Evolutionary conservation across 495 filamentous ascomycete genomes (phyloP).

Genomic region (Xylaria flabelliformis): DNA sequence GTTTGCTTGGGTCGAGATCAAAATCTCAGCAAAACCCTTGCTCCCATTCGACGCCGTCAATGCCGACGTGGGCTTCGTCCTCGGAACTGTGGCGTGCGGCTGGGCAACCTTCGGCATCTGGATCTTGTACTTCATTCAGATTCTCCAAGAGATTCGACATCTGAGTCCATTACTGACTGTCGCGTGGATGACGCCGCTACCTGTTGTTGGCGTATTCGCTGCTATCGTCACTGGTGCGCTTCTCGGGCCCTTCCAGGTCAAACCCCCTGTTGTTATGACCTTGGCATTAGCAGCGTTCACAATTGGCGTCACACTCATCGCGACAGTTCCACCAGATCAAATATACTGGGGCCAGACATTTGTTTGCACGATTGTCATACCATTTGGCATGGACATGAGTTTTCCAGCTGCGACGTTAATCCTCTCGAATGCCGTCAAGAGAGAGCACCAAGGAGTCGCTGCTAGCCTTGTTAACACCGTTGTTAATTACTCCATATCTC

Average conservation of each 20-base stretch:
- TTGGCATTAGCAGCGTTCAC: slow-evolving; percentile 58
- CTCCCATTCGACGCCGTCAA: slow-evolving; percentile 59
- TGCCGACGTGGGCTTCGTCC: slow-evolving; percentile 57
- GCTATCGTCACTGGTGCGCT: slow-evolving; percentile 54
- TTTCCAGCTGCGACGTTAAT: slow-evolving; percentile 58
- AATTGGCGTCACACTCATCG: slow-evolving; percentile 52
- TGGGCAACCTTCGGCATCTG: slow-evolving; percentile 69
- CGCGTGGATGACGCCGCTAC: slow-evolving; percentile 51
- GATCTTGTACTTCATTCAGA: slow-evolving; percentile 61
- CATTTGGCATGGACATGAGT: slow-evolving; percentile 62
- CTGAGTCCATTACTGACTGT: slow-evolving; percentile 51
- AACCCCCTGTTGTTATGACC: slow-evolving; percentile 55
- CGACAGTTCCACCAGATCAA: slow-evolving; percentile 54
- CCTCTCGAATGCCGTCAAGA: slow-evolving; percentile 61
- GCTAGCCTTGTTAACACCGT: slow-evolving; percentile 52
- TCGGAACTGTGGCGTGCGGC: slow-evolving; percentile 60
- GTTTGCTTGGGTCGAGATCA: slow-evolving; percentile 59
- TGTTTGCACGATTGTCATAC: slow-evolving; percentile 60
- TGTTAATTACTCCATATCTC: slow-evolving; percentile 52
- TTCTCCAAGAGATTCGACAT: slow-evolving; percentile 56
- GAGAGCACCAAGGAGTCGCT: slow-evolving; percentile 66
- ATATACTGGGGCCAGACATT: slow-evolving; percentile 69
- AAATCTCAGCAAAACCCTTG: slow-evolving; percentile 51
- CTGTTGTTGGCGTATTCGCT: slow-evolving; percentile 53
- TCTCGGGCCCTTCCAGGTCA: slow-evolving; percentile 35